Evolutionary conservation across 2,329 filamentous ascomycete species (phyloP).

Genomic region (Pseudodiploospora longispora): DNA sequence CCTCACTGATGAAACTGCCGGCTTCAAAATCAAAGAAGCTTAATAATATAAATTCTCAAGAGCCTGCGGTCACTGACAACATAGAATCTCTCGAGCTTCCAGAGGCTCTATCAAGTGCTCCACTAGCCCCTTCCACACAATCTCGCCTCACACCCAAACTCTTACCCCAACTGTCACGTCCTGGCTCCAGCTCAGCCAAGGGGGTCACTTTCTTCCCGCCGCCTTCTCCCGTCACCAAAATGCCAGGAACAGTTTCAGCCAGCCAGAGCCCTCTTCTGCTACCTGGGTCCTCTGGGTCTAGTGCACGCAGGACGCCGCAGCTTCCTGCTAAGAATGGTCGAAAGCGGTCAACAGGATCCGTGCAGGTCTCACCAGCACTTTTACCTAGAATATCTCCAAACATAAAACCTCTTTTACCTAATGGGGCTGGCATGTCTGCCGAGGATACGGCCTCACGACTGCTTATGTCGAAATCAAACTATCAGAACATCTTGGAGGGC

Average conservation of each 20-base stretch:
- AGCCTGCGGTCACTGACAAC: slow-evolving; percentile 39
- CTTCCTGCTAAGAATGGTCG: slow-evolving; percentile 51
- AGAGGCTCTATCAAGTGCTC: slow-evolving; percentile 47
- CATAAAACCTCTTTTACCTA: slow-evolving; percentile 83
- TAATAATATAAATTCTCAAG: slow-evolving; percentile 28
- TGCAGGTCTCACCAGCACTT: slow-evolving; percentile 78
- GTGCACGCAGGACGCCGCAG: slow-evolving; percentile 46
- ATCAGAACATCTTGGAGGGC: slow-evolving; percentile 93
- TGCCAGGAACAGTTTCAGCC: slow-evolving; percentile 40
- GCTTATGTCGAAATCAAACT: slow-evolving; percentile 91
- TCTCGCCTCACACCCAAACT: slow-evolving; percentile 30
- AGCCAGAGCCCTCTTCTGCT: slow-evolving; percentile 57
- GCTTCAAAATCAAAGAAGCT: slow-evolving; percentile 44
- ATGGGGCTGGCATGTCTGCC: slow-evolving; percentile 38
- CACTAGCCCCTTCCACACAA: slow-evolving; percentile 29
- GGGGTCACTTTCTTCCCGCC: slow-evolving; percentile 41
- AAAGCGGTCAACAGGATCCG: slow-evolving; percentile 66
- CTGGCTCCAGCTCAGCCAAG: slow-evolving; percentile 37
- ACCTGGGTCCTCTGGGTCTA: slow-evolving; percentile 40
- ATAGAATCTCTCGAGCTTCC: slow-evolving; percentile 61
- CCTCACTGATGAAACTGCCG: slow-evolving; percentile 74
- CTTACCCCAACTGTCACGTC: slow-evolving; percentile 25
- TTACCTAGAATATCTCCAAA: slow-evolving; percentile 86
- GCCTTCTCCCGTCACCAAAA: slow-evolving; percentile 40
- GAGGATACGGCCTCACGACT: slow-evolving; percentile 62